A percentile compares a stretch with the other conserved stretches of the same genome.
phyloP scores from a whole-genome alignment of 2,329 filamentous ascomycete genomes.

The Delphinella strobiligena region DNA sequence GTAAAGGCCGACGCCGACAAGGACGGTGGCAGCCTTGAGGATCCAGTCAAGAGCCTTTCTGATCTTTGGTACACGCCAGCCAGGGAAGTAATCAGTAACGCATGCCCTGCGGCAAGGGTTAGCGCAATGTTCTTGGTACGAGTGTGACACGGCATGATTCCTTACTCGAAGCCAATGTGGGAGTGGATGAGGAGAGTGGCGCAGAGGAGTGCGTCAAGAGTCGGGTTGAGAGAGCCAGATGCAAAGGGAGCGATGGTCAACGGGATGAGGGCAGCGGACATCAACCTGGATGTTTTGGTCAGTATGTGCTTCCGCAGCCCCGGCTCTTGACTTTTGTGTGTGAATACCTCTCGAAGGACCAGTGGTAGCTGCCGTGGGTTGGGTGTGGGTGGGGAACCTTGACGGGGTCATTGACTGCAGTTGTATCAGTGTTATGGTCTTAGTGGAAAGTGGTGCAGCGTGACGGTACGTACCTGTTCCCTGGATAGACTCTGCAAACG shows the following conservation, averaged over 20 bases:
- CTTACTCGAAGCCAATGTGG: conserved; percentile 80
- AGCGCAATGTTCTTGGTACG: conserved; percentile 1
- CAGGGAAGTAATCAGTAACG: conserved; percentile 85
- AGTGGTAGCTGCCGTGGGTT: conserved; percentile 92
- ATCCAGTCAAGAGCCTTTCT: conserved; percentile 62
- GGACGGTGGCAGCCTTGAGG: conserved; percentile 64
- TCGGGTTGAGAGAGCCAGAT: conserved; percentile 78
- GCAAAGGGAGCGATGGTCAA: conserved; percentile 86
- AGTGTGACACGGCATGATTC: conserved; percentile 12
- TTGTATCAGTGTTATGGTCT: background rate
- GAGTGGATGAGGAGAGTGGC: conserved; percentile 78
- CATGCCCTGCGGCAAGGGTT: conserved; percentile 38
- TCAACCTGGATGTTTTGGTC: conserved; percentile 46
- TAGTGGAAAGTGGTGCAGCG: background rate
- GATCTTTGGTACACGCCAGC: conserved; percentile 53
- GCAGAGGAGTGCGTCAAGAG: conserved; percentile 76
- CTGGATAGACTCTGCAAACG: conserved; percentile 52
- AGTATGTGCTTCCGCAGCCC: background rate
- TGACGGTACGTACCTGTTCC: conserved; percentile 50
- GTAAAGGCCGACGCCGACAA: conserved; percentile 81
- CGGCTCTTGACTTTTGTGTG: background rate
- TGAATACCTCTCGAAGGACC: conserved; percentile 78
- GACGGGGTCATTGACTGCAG: conserved; percentile 75
- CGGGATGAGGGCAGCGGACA: conserved; percentile 73
- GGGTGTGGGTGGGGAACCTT: conserved; percentile 60